Base-by-base conservation (phyloP, 352 stramenopile genomes). In the Pythium aquatile region DNA sequence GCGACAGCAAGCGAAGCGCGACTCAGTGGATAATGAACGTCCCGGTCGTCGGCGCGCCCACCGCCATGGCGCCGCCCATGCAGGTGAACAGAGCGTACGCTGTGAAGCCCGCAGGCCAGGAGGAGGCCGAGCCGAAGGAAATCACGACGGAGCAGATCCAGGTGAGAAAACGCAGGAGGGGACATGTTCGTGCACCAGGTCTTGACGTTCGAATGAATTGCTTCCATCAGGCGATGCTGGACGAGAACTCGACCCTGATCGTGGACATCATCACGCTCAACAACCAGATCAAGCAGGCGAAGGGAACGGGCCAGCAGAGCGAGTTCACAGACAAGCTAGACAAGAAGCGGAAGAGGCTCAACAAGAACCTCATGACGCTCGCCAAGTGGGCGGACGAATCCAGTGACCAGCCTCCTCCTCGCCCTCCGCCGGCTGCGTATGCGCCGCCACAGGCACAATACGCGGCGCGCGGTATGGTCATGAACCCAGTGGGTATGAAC, bases 291-390 rank as follows among this genome's bases (percentile, higher is more conserved):
- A 95, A 95, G 61, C 83, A 91, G 53, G 84, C 83, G 17, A 93
- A 93, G 46, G 86, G 86, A 13, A 92, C 81, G 30, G 65, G 74
- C 16, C 80, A 91, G 54, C 75, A 93, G 49, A 78, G 79, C 47
- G 84, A 93, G 40, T 83, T 93, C 67, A 90, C 81, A 46, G 84
- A 95, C 55, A 92, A 93, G 65, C 72, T 95, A 37, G 84, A 95
- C 69, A 93, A 93, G 77, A 95, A 95, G 70, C 81, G 86, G 61
- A 93, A 95, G 64, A 87, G 88, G 65, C 86, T 95, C 55, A 95
- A 95, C 74, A 89, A 88, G 70, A 95, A 95, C 73, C 76, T 95
- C 55, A 95, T 95, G 86, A 95, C 83, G 48, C 77, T 95, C 35
- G 86, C 86, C 47, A 95, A 95, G 64, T 95, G 86, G 86, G 86